These are phyloP conservation scores for Fusarium sp. DNA, from an alignment of 2,329 filamentous ascomycete species.

Conservation along the genomic window DNA sequence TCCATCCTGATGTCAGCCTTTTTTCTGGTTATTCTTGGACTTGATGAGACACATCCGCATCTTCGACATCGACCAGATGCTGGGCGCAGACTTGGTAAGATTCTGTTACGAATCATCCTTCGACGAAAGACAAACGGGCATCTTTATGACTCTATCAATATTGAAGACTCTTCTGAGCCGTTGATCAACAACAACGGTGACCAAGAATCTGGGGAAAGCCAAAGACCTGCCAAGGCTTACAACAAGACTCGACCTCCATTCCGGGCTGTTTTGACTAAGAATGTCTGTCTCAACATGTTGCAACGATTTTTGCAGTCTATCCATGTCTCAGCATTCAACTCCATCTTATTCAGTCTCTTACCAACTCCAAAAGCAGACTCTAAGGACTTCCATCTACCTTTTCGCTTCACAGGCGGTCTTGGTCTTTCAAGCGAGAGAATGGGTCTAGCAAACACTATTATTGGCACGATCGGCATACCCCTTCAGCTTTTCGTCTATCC, in stretches of 20 bases:
- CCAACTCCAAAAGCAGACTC: conserved; percentile 74
- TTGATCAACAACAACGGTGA: not conserved
- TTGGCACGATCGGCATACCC: conserved; percentile 80
- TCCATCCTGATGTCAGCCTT: conserved; percentile 60
- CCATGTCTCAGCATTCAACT: conserved; percentile 81
- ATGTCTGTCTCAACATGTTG: conserved; percentile 67
- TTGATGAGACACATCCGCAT: conserved; percentile 62
- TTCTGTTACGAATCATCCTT: not conserved
- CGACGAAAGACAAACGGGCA: not conserved
- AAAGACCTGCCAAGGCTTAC: conserved; percentile 36
- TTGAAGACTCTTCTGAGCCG: not conserved
- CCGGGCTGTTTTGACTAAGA: conserved; percentile 66
- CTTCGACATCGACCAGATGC: not conserved
- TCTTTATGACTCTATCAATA: not conserved
- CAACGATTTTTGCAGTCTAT: conserved; percentile 77
- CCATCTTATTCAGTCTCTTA: conserved; percentile 81
- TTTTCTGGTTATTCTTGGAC: conserved; percentile 60
- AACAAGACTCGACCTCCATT: conserved; percentile 65
- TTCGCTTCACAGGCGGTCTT: conserved; percentile 79
- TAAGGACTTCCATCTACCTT: conserved; percentile 58
- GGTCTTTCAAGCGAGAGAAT: conserved; percentile 78
- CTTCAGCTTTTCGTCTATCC: conserved; percentile 57
- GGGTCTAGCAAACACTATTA: conserved; percentile 81
- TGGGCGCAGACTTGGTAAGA: not conserved
- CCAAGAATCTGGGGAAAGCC: not conserved